A percentile compares a stretch with the other conserved stretches of the same genome.
Evolutionary conservation across 352 stramenopile genomes (phyloP).

Genomic region (Phytophthora pistaciae): DNA sequence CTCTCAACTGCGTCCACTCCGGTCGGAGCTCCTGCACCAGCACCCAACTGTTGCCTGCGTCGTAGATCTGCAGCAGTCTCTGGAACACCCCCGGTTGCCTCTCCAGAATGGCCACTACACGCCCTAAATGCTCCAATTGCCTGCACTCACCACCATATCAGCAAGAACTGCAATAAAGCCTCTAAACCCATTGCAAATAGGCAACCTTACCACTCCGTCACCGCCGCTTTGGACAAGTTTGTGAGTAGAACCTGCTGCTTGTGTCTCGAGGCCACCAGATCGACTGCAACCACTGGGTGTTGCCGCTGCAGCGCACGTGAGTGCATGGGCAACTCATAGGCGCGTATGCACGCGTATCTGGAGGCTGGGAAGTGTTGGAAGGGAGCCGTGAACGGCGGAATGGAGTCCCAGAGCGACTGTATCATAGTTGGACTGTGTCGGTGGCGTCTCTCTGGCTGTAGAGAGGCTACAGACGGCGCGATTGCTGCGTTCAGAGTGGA

Average conservation of each 20-base stretch:
- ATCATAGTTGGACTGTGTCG: slow-evolving; percentile 12
- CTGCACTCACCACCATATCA: slow-evolving; percentile 9
- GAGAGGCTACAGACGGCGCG: slow-evolving; percentile 5
- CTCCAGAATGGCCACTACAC: slow-evolving; percentile 41
- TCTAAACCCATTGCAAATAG: slow-evolving; percentile 1
- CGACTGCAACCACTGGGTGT: slow-evolving; percentile 36
- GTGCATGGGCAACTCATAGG: slow-evolving; percentile 18
- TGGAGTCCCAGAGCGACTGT: slow-evolving; percentile 20
- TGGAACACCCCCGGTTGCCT: slow-evolving; percentile 53
- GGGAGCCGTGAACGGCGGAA: slow-evolving; percentile 6
- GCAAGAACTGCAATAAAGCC: not conserved
- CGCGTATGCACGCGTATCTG: slow-evolving; percentile 34
- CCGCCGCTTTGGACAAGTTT: slow-evolving; percentile 43
- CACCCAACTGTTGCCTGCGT: slow-evolving; percentile 61
- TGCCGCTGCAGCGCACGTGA: slow-evolving; percentile 19
- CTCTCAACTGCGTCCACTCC: slow-evolving; percentile 40
- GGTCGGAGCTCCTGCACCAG: slow-evolving; percentile 60
- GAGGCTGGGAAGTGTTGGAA: slow-evolving; percentile 40
- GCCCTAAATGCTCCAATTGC: slow-evolving; percentile 59
- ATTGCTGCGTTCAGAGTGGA: not conserved
- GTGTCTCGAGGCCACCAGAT: slow-evolving; percentile 26
- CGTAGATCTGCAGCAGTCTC: slow-evolving; percentile 55
- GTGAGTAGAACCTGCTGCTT: slow-evolving; percentile 50
- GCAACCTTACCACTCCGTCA: slow-evolving; percentile 44
- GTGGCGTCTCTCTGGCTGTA: slow-evolving; percentile 6